Conservation (phyloP, 2,329 filamentous ascomycete genomes). For the Cytospora chrysosperma region DNA sequence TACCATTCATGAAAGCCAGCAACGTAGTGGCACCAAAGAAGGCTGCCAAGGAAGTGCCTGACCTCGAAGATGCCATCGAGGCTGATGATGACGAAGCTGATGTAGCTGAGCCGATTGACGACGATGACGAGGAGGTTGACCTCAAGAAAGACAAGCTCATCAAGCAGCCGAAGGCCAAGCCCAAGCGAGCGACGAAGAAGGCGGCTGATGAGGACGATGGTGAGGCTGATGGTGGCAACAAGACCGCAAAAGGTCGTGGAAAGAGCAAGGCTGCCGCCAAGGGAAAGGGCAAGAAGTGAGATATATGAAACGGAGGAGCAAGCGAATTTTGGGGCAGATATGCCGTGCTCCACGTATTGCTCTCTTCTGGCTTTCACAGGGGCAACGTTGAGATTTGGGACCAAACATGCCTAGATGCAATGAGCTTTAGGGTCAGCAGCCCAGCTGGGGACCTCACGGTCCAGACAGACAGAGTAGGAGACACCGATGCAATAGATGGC, state of each 20-base stretch:
- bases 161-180: constrained; percentile 79
- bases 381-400: not conserved
- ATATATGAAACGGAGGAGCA: not conserved
- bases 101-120: constrained; percentile 55
- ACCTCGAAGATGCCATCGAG: constrained; percentile 94
- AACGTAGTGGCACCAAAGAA: constrained; percentile 72
- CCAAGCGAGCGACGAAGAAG: constrained; percentile 40
- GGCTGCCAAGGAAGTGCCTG: constrained; percentile 72
- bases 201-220: constrained; percentile 48
- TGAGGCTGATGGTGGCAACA: constrained; percentile 51
- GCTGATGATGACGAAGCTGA: constrained; percentile 84
- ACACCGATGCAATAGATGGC: not conserved
- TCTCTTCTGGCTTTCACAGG: constrained; percentile 1
- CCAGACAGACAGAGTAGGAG: not conserved
- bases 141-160: constrained; percentile 96
- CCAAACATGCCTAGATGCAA: not conserved
- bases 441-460: not conserved
- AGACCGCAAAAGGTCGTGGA: constrained; percentile 49
- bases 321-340: not conserved
- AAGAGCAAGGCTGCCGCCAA: constrained; percentile 44
- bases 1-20: constrained; percentile 95
- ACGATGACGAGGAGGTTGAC: constrained; percentile 77
- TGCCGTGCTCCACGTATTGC: not conserved
- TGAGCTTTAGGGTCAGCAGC: not conserved
- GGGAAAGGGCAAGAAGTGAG: constrained; percentile 48